A percentile compares a stretch with the other conserved stretches of the same genome.
Evolutionary conservation across 1,284 basidiomycete genomes (phyloP).

Genomic region (Spongispora temasekensis): DNA sequence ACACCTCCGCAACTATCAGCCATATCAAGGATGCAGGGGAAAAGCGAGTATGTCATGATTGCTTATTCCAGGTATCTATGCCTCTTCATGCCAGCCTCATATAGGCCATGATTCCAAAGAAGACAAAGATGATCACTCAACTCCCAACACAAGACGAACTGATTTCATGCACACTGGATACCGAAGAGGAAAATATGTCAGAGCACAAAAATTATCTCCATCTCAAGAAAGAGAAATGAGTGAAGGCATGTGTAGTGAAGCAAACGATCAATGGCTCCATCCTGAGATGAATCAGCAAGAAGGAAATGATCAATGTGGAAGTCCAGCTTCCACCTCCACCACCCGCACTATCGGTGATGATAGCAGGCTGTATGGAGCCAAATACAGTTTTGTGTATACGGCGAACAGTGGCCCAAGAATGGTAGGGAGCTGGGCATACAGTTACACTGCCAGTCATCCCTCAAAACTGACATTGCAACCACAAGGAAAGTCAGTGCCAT

Average conservation of each 20-base stretch:
- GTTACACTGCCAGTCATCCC: constrained; percentile 20
- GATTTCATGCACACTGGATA: constrained; percentile 79
- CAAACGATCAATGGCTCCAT: constrained; percentile 68
- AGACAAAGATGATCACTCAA: constrained; percentile 50
- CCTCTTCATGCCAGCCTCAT: constrained; percentile 8
- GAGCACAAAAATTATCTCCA: constrained; percentile 78
- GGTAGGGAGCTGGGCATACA: constrained; percentile 25
- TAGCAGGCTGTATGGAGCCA: constrained; percentile 17
- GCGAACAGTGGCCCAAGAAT: constrained; percentile 9
- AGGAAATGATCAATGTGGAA: constrained; percentile 49
- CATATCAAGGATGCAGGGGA: constrained; percentile 64
- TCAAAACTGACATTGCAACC: constrained; percentile 12
- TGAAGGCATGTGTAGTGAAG: constrained; percentile 62
- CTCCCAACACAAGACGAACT: constrained; percentile 76
- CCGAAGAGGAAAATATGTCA: constrained; percentile 81
- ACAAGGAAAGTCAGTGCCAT: neutral
- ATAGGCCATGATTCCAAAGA: constrained; percentile 63
- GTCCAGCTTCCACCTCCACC: constrained; percentile 19
- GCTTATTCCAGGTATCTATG: neutral
- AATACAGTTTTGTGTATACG: constrained; percentile 30
- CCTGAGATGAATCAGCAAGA: constrained; percentile 71
- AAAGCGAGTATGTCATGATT: constrained; percentile 48
- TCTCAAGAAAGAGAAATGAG: constrained; percentile 80
- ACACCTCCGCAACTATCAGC: constrained; percentile 60
- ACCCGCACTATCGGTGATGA: constrained; percentile 1